These are phyloP conservation scores for Chytriomyces sp. DNA, from an alignment of 192 early-diverging fungal species.

Conservation along the genomic window DNA sequence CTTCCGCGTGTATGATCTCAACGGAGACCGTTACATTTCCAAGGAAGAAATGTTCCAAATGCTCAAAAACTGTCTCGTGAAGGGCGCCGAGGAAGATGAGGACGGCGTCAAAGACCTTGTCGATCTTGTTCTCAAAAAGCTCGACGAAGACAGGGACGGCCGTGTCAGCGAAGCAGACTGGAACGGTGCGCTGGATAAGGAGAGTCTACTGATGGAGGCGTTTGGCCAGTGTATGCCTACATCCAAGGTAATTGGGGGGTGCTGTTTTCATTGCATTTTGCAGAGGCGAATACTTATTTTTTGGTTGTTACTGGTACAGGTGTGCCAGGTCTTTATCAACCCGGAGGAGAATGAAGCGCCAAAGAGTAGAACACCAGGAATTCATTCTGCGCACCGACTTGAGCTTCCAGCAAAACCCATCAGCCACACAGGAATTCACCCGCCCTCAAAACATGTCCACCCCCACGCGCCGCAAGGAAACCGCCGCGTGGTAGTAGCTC, in stretches of 20 bases:
- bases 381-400: background rate
- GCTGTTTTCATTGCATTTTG: no score
- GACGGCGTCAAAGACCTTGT: conserved; percentile 69
- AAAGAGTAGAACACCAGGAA: conserved; percentile 10
- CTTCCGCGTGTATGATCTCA: conserved; percentile 68
- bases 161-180: conserved; percentile 65
- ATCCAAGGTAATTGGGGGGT: conserved; percentile 29
- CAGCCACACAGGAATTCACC: conserved; percentile 2
- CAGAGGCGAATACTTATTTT: no score
- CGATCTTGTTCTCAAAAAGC: conserved; percentile 63
- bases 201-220: conserved; percentile 61
- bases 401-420: conserved; percentile 19
- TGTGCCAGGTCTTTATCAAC: conserved; percentile 6
- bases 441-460: conserved; percentile 20
- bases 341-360: conserved; percentile 21
- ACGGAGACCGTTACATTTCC: conserved; percentile 66
- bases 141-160: conserved; percentile 66
- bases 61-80: conserved; percentile 63
- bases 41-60: conserved; percentile 73
- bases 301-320: background rate
- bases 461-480: conserved; percentile 15
- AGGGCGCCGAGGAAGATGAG: conserved; percentile 64
- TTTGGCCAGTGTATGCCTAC: conserved; percentile 66
- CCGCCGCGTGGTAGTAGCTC: background rate
- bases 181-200: conserved; percentile 59